Evolutionary conservation across 257 asterid genomes (phyloP).

Genomic region (Nemophila menziesii): DNA sequence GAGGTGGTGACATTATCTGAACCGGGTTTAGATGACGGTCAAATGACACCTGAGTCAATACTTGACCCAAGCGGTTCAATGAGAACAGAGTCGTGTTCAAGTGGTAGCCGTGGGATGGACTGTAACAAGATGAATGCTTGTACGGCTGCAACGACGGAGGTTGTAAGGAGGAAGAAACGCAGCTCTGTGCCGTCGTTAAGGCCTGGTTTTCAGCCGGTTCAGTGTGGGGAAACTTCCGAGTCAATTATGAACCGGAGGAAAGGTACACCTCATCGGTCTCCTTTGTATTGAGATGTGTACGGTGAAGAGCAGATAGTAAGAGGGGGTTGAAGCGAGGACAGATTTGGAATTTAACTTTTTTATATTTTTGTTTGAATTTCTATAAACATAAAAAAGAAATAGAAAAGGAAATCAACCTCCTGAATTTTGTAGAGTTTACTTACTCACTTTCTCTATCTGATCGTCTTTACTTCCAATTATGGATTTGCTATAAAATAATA

Average conservation of each 20-base stretch:
- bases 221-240: conserved; percentile 14
- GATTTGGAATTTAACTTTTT: conserved; percentile 16
- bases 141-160: conserved; percentile 49
- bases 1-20: conserved; percentile 31
- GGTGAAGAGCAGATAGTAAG: conserved; percentile 9
- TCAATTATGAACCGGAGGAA: conserved; percentile 53
- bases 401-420: conserved; percentile 1
- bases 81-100: conserved; percentile 48
- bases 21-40: conserved; percentile 46
- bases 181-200: no score
- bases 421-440: conserved; percentile 28
- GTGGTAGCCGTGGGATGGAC: conserved; percentile 24
- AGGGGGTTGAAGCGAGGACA: conserved; percentile 20
- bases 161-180: conserved; percentile 41
- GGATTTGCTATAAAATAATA: no score
- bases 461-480: no score
- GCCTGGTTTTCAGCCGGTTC: conserved; percentile 17
- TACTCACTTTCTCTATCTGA: not conserved
- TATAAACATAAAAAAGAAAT: not conserved
- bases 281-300: conserved; percentile 34
- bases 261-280: conserved; percentile 74
- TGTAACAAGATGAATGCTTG: conserved; percentile 24
- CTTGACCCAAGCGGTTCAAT: conserved; percentile 36
- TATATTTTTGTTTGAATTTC: conserved; percentile 11
- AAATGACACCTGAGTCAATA: conserved; percentile 59